A percentile compares a stretch with the other conserved stretches of the same genome.
Evolutionary conservation across 352 stramenopile species (phyloP).

Genomic region (Peronospora farinosa): DNA sequence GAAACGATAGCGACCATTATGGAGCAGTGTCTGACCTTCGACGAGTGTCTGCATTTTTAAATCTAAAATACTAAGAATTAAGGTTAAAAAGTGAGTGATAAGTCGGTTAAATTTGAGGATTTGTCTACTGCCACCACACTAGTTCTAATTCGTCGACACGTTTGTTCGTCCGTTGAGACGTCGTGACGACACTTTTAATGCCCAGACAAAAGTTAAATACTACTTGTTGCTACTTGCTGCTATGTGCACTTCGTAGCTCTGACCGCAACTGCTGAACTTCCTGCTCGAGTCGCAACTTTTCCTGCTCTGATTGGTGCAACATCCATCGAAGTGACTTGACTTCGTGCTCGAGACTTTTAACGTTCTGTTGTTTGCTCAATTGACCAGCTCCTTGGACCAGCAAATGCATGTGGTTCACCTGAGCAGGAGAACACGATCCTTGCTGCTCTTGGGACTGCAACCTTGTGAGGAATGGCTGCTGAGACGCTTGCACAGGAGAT

Average conservation of each 20-base stretch:
- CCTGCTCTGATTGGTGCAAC: slow-evolving; percentile 64
- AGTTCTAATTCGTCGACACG: slow-evolving; percentile 12
- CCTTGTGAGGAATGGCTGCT: slow-evolving; percentile 42
- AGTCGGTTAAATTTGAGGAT: not conserved
- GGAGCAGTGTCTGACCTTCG: slow-evolving; percentile 63
- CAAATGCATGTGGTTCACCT: slow-evolving; percentile 63
- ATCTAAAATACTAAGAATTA: not conserved
- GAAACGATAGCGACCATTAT: slow-evolving; percentile 63
- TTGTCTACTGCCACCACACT: slow-evolving; percentile 9
- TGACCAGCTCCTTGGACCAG: slow-evolving; percentile 51
- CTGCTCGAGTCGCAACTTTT: slow-evolving; percentile 54
- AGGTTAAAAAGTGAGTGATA: not conserved
- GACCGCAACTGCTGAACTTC: slow-evolving; percentile 65
- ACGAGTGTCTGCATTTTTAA: slow-evolving; percentile 38
- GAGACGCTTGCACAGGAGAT: slow-evolving; percentile 17
- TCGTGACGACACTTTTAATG: not conserved
- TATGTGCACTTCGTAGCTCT: slow-evolving; percentile 31
- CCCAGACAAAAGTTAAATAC: slow-evolving; percentile 31
- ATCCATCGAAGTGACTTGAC: slow-evolving; percentile 56
- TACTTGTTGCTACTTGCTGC: slow-evolving; percentile 10
- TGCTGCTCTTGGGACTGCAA: slow-evolving; percentile 26
- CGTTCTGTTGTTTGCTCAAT: slow-evolving; percentile 55
- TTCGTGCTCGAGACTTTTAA: slow-evolving; percentile 52
- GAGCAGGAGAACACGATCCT: slow-evolving; percentile 3
- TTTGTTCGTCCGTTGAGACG: not conserved